These are phyloP conservation scores for Fraxinus excelsior DNA, from an alignment of 257 asterid genomes.

Conservation along the genomic window DNA sequence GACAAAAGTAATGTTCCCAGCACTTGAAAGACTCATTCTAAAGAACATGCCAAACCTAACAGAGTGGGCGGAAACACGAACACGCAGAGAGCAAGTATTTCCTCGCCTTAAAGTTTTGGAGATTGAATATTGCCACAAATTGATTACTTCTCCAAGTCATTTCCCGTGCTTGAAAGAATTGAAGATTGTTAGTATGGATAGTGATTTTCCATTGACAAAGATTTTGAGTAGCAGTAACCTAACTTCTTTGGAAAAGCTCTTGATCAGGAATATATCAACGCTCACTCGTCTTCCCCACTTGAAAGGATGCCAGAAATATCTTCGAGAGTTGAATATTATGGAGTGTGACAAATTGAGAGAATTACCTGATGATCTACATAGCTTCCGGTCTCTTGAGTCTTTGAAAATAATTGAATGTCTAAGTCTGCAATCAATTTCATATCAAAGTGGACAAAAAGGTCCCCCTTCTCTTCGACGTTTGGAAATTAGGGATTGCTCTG, in stretches of 20 bases:
- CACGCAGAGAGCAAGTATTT: conserved; percentile 5
- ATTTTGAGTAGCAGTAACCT: conserved; percentile 14
- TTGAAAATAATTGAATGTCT: background rate
- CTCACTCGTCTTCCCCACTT: conserved; percentile 13
- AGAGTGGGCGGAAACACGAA: conserved; percentile 19
- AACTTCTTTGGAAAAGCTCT: conserved; percentile 6
- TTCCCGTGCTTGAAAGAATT: conserved; percentile 27
- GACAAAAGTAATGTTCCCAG: conserved; percentile 19
- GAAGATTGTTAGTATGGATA: rapidly evolving
- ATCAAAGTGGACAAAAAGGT: background rate
- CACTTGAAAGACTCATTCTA: conserved; percentile 17
- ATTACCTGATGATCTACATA: background rate
- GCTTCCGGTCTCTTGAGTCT: background rate
- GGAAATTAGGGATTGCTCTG: background rate
- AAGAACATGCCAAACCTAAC: conserved; percentile 18
- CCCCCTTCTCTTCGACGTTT: background rate
- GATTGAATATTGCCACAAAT: background rate
- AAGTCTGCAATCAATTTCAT: conserved; percentile 6
- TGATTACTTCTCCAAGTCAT: conserved; percentile 31
- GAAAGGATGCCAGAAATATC: background rate
- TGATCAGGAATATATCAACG: background rate
- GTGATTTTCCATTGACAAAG: conserved; percentile 11
- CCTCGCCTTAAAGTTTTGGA: conserved; percentile 23
- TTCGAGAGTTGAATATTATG: background rate
- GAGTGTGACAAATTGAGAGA: background rate